These are phyloP conservation scores for Aspergillus carlsbadensis DNA, from an alignment of 495 filamentous ascomycete genomes.

Conservation along the genomic window DNA sequence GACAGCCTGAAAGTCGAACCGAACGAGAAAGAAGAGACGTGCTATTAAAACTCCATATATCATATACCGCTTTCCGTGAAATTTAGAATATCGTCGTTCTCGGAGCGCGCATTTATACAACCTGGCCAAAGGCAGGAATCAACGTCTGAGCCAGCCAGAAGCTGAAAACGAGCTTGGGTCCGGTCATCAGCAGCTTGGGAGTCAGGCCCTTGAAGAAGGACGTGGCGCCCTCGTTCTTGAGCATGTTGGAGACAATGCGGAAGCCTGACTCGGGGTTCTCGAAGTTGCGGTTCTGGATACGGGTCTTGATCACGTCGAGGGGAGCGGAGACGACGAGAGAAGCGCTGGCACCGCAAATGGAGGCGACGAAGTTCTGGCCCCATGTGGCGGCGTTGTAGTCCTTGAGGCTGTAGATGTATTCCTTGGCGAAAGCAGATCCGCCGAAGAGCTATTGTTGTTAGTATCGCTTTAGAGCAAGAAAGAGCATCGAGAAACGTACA, in stretches of 20 bases:
- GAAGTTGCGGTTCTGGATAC: constrained; percentile 99
- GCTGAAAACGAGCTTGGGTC: constrained; percentile 97
- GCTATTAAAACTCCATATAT: constrained; percentile 22
- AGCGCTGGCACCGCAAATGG: constrained; percentile 87
- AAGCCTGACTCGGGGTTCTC: constrained; percentile 94
- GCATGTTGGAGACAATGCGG: constrained; percentile 87
- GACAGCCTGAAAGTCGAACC: constrained; percentile 11
- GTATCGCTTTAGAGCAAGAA: constrained; percentile 2
- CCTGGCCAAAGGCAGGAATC: constrained; percentile 68
- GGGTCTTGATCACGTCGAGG: constrained; percentile 97
- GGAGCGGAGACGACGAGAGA: constrained; percentile 92
- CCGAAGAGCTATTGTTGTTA: constrained; percentile 76
- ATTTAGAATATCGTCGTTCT: background rate
- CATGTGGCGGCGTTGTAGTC: constrained; percentile 97
- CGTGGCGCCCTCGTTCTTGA: constrained; percentile 76
- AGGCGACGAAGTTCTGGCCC: constrained; percentile 96
- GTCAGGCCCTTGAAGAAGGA: constrained; percentile 98
- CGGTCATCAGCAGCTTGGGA: constrained; percentile 97
- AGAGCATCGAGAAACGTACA: constrained; percentile 55
- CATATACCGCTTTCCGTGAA: constrained; percentile 18
- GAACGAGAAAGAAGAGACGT: constrained; percentile 14
- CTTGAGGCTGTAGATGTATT: constrained; percentile 79
- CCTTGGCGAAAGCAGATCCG: constrained; percentile 96
- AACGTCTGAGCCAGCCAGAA: constrained; percentile 98
- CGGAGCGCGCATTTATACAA: constrained; percentile 40